Conservation (phyloP, 495 filamentous ascomycete genomes). For the Lophiostoma macrostomum region DNA sequence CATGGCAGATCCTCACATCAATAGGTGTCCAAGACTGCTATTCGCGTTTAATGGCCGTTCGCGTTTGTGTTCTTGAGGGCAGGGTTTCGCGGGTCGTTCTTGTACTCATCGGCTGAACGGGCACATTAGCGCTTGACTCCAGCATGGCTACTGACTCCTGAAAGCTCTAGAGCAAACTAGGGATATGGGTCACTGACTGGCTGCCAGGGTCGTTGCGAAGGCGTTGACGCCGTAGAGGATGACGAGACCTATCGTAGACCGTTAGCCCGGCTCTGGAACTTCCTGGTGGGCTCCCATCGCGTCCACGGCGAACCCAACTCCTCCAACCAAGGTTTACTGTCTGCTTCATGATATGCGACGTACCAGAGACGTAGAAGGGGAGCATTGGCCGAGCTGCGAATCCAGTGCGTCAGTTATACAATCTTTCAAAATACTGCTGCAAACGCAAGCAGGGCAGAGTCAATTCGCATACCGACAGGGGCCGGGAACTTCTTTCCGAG, state of each 20-base stretch:
- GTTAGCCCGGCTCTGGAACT: too few species aligned
- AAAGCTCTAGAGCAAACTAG: too few species aligned
- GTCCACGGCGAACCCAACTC: too few species aligned
- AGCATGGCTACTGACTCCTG: background rate
- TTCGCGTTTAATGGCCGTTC: slow-evolving; percentile 12
- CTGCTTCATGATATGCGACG: too few species aligned
- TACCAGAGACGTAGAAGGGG: slow-evolving; percentile 95
- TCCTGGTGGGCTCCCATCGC: too few species aligned
- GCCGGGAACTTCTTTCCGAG: slow-evolving; percentile 92
- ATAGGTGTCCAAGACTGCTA: too few species aligned
- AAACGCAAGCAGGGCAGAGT: slow-evolving; percentile 2
- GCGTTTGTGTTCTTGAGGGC: slow-evolving; percentile 49
- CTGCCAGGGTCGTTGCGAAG: slow-evolving; percentile 63
- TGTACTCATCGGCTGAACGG: slow-evolving; percentile 76
- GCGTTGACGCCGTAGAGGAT: slow-evolving; percentile 87
- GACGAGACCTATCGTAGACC: slow-evolving; percentile 58
- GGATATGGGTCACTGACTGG: slow-evolving; percentile 67
- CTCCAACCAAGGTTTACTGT: too few species aligned
- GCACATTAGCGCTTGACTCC: slow-evolving; percentile 6
- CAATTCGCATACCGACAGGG: slow-evolving; percentile 69
- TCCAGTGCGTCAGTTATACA: slow-evolving; percentile 29
- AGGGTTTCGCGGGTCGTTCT: slow-evolving; percentile 93
- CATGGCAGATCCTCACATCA: slow-evolving; percentile 5
- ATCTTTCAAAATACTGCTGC: background rate
- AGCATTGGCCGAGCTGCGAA: slow-evolving; percentile 76